These are phyloP conservation scores for Fraxinus xanthoxyloides DNA, from an alignment of 305 asterid genomes.

Conservation along the genomic window DNA sequence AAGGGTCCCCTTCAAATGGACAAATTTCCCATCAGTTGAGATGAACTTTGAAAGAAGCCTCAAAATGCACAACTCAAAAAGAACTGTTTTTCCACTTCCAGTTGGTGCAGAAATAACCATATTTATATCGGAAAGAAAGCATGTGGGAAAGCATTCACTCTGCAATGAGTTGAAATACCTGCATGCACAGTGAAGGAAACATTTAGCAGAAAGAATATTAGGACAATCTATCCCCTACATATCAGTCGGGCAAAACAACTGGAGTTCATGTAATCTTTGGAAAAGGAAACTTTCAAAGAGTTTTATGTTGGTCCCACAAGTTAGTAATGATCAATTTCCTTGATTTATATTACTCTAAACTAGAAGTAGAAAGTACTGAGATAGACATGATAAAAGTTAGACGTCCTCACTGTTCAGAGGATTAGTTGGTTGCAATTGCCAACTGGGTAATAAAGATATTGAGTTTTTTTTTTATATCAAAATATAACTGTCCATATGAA, in stretches of 20 bases:
- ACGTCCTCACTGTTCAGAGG: conserved; percentile 3
- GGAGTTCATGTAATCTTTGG: conserved; percentile 1
- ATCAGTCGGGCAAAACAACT: not conserved
- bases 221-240: conserved; percentile 12
- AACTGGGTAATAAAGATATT: conserved; percentile 5
- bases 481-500: not conserved
- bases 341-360: conserved; percentile 5
- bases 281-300: conserved; percentile 9
- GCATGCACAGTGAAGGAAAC: conserved; percentile 26
- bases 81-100: conserved; percentile 98
- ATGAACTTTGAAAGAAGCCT: conserved; percentile 87
- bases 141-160: conserved; percentile 86
- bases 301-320: not conserved
- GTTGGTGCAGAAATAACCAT: conserved; percentile 99
- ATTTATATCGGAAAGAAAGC: conserved; percentile 82
- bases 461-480: conserved; percentile 2
- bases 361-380: not conserved
- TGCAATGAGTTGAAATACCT: conserved; percentile 93
- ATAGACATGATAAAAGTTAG: not conserved
- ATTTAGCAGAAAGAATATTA: conserved; percentile 12
- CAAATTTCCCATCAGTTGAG: conserved; percentile 55
- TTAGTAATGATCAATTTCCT: conserved; percentile 13
- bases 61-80: conserved; percentile 92
- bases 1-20: conserved; percentile 68
- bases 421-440: conserved; percentile 3